Evolutionary conservation across 768 basidiomycete species (phyloP), one percentile per base, ranked within the genome.

Genomic region (Calvatia gigantea): DNA sequence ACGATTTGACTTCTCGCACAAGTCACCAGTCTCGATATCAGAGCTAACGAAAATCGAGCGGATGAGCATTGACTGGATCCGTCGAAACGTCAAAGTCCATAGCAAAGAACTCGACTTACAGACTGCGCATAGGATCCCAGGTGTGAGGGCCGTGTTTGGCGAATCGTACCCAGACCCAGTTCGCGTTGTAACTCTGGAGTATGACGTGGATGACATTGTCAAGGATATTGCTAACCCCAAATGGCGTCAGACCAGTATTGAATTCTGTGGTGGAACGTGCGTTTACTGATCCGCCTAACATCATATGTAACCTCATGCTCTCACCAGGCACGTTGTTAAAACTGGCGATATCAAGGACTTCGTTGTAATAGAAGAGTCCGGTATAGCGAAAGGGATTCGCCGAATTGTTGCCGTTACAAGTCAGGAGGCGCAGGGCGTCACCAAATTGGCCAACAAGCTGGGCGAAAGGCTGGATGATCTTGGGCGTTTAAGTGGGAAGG

Each of bases 1-100:
- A 23, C 92, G 97, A 15, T 99, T 99, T 73, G 97, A 99, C 71
- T 99, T 98, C 71, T 95, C 93, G 15, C 97, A 99, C 75, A 98
- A 97, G 70, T 80, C 91, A 2, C 86, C 86, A 57, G 89, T 98
- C 58, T 68, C 82, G n/a, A 68, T 83, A 1, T 70, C 82, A 2
- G 95, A 98, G 48, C 79, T 98, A 31, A 66, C 73, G 46, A 87
- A 86, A 69, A 94, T 99, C 61, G 95, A 98, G 70, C 66, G 69
- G 6, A 85, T 92, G 77, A 88, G 86, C 64, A 74, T 86, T 58
- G 89, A 91, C 50, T 98, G 95, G 94, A 91, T 99, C 70, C 82
- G 82, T 66, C 84, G 79, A 68, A 94, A 96, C 62, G 93, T 94
- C 60, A 82, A 79, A 57, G 97, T 98, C 23, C 97, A 76, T 68